Conservation (phyloP, 2,329 filamentous ascomycete genomes). For the Ilyonectria sp. region DNA sequence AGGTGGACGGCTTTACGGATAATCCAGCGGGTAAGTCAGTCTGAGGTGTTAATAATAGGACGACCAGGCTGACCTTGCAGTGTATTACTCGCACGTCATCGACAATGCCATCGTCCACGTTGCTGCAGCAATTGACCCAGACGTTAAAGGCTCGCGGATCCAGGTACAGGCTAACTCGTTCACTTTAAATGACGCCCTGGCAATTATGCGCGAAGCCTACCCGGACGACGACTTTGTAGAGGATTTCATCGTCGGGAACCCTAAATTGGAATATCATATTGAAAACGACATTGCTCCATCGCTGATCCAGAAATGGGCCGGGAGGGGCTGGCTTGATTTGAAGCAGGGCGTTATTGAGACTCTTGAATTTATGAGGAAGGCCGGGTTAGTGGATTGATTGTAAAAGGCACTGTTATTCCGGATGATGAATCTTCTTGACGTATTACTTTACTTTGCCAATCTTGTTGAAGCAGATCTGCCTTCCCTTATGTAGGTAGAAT, state of each 20-base stretch:
- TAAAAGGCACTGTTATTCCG: background rate
- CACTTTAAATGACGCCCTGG: slow-evolving; percentile 5
- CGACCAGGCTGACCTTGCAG: background rate
- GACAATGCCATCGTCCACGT: slow-evolving; percentile 1
- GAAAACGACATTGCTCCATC: slow-evolving; percentile 15
- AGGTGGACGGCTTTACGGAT: background rate
- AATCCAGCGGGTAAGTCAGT: background rate
- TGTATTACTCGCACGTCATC: slow-evolving; percentile 1
- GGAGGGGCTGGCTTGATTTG: slow-evolving; percentile 9
- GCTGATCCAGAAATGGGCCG: slow-evolving; percentile 19
- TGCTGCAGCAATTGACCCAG: slow-evolving; percentile 4
- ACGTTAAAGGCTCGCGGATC: slow-evolving; percentile 9
- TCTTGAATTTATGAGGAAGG: background rate
- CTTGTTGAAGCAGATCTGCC: too few species aligned
- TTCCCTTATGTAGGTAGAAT: too few species aligned
- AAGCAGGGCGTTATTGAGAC: slow-evolving; percentile 12
- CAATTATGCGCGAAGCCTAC: slow-evolving; percentile 12
- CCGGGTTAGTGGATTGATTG: background rate
- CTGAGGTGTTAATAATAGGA: background rate
- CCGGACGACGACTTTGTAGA: slow-evolving; percentile 6
- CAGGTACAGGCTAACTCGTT: slow-evolving; percentile 2
- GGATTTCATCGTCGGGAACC: background rate
- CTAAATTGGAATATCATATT: slow-evolving; percentile 8
- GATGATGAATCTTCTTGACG: too few species aligned
- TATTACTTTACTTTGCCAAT: too few species aligned